Percentiles rank a stretch among this genome's conserved stretches.
phyloP scores from a whole-genome alignment of 345 rosid species.

The Citrus inodora region DNA sequence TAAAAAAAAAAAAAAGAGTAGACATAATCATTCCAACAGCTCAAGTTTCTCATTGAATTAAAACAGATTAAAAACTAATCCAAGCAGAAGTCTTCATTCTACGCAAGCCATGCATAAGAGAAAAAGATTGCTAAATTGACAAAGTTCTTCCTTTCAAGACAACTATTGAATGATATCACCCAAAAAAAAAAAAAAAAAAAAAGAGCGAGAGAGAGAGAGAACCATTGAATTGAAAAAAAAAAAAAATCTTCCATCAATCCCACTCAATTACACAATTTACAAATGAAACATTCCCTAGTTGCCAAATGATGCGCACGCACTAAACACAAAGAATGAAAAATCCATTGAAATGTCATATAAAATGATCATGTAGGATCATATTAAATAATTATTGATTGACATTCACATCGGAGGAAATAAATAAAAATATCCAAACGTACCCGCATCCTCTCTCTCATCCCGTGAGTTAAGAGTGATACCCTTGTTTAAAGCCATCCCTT shows the following conservation, averaged over 20 bases:
- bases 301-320: background rate
- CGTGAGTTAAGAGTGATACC: slow-evolving; percentile 53
- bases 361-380: background rate
- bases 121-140: background rate
- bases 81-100: background rate
- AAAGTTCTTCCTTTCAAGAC: background rate
- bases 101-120: background rate
- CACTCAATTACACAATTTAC: background rate
- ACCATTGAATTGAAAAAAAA: background rate
- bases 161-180: background rate
- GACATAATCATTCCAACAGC: background rate
- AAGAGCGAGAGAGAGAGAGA: too few relatives aligned
- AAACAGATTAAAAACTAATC: background rate
- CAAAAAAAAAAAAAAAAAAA: accelerated
- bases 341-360: background rate
- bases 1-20: background rate
- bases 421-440: slow-evolving; percentile 19
- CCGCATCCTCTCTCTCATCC: slow-evolving; percentile 80
- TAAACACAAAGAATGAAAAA: too few relatives aligned
- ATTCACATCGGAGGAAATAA: background rate
- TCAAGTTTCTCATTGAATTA: background rate
- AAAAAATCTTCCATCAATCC: background rate
- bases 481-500: slow-evolving; percentile 94
- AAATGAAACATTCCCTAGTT: background rate
- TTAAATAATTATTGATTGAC: background rate